Evolutionary conservation across 345 rosid species (phyloP), one percentile per base, ranked within the genome.

Genomic region (Aquilaria malaccensis): DNA sequence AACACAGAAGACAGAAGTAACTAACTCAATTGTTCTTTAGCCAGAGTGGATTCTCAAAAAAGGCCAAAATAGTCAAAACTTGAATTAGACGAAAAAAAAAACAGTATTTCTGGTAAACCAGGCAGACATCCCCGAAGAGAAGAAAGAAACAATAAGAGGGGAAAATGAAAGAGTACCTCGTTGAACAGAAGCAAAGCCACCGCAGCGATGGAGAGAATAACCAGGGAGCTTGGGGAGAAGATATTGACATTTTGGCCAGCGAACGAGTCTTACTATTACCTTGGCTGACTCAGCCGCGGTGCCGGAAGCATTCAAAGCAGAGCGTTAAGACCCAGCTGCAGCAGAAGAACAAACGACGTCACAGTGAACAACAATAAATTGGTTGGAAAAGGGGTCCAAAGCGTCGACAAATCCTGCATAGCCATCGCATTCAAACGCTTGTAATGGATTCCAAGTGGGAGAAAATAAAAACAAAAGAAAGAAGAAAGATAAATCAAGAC

Each of bases 121-220:
- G 65, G 56, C 64, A 13, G 13, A 41, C 4, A 37, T 4, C 43
- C 43, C 7, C 7, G 43, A 37, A 37, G 3, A 7, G 43, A 37
- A 37, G 43, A 37, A 55, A 37, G 43, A 37, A 1, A 9, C 43
- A 37, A 9, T 7, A 37, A 37, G 7, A 37, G 43, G 46, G 51
- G 52, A 32, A 51, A 46, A 61, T 54, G 4, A 7, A 63, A 59
- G 31, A 67, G 65, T 65, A 90, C 97, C 92, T 72, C 83, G 80
- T 61, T 87, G 95, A 74, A 90, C 83, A 64, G 95, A 84, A 37
- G 92, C 90, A 51, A 95, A 90, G 12, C 95, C 97, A 55, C 97
- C 95, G 58, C 97, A 90, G 49, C 81, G 78, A 54, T 83, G 83
- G 53, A 87, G 82, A 30, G 89, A 76, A 58, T 82, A 90, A 59